Evolutionary conservation across 306 rosid species (phyloP).

Genomic region (Prinsepia uniflora): DNA sequence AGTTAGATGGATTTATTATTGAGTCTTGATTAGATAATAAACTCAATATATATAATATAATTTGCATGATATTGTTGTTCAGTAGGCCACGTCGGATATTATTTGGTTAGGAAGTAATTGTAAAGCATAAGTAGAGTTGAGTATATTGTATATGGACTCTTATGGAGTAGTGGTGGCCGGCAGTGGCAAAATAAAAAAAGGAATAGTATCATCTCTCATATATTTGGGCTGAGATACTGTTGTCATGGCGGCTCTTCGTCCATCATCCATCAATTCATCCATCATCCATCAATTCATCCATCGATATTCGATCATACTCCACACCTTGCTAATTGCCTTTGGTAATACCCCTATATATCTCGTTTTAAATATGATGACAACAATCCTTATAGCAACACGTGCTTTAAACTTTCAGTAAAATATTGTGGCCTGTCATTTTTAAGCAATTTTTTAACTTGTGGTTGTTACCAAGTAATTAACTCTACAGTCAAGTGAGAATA

Average conservation of each 20-base stretch:
- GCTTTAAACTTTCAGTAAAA: not conserved
- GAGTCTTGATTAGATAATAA: too few relatives aligned
- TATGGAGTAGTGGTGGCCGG: too few relatives aligned
- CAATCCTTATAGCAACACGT: slow-evolving; percentile 8
- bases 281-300: too few relatives aligned
- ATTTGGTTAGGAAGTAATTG: not conserved
- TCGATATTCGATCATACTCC: too few relatives aligned
- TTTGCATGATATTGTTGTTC: too few relatives aligned
- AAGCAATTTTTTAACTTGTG: not conserved
- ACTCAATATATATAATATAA: too few relatives aligned
- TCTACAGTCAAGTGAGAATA: too few relatives aligned
- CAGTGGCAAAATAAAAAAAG: not conserved
- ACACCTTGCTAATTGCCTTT: not conserved
- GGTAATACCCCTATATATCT: not conserved
- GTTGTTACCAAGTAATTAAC: not conserved
- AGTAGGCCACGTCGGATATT: too few relatives aligned
- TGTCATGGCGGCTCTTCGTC: slow-evolving; percentile 19
- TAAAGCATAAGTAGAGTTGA: not conserved
- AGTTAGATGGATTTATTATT: too few relatives aligned
- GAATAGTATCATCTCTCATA: not conserved
- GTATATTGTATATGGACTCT: not conserved
- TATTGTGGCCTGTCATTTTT: not conserved
- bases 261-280: too few relatives aligned
- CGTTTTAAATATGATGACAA: not conserved
- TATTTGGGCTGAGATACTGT: slow-evolving; percentile 28